phyloP scores from a whole-genome alignment of 495 filamentous ascomycete species.

The Tuber brumale region DNA sequence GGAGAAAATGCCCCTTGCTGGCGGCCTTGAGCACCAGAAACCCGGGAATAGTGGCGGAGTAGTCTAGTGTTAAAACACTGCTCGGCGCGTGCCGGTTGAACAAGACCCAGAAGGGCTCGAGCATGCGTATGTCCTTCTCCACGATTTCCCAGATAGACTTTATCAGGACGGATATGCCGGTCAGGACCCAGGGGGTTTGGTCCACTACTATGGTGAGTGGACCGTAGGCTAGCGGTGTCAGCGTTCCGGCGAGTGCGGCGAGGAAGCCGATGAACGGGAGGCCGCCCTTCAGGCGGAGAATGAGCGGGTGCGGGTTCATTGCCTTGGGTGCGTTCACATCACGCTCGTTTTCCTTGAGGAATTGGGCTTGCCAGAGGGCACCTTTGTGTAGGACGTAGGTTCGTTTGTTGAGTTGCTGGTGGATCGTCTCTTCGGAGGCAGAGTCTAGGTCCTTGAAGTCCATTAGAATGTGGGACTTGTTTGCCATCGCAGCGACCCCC shows the following conservation, averaged over 20 bases:
- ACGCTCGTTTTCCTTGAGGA: slow-evolving; percentile 43
- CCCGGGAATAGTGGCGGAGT: slow-evolving; percentile 63
- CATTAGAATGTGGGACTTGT: slow-evolving; percentile 61
- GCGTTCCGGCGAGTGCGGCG: slow-evolving; percentile 43
- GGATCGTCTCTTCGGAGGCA: slow-evolving; percentile 58
- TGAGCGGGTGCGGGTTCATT: slow-evolving; percentile 61
- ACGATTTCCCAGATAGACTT: slow-evolving; percentile 63
- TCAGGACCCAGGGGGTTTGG: slow-evolving; percentile 59
- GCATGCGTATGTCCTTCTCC: slow-evolving; percentile 65
- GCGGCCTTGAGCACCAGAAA: slow-evolving; percentile 55
- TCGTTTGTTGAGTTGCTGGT: slow-evolving; percentile 55
- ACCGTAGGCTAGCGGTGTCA: slow-evolving; percentile 44
- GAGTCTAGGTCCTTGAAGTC: slow-evolving; percentile 68
- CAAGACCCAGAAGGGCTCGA: slow-evolving; percentile 68
- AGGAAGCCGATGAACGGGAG: slow-evolving; percentile 55
- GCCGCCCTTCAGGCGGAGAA: slow-evolving; percentile 55
- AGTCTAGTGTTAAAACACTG: slow-evolving; percentile 61
- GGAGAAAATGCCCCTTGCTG: slow-evolving; percentile 57
- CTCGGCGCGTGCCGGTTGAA: slow-evolving; percentile 57
- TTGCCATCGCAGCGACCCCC: slow-evolving; percentile 67
- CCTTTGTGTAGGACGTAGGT: slow-evolving; percentile 65
- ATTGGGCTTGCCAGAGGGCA: slow-evolving; percentile 55
- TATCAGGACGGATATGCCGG: slow-evolving; percentile 56
- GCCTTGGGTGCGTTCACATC: slow-evolving; percentile 46
- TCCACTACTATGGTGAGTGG: slow-evolving; percentile 54